Base-by-base conservation (phyloP, 805 yeast species). In the Phaffomyces opuntiae region DNA sequence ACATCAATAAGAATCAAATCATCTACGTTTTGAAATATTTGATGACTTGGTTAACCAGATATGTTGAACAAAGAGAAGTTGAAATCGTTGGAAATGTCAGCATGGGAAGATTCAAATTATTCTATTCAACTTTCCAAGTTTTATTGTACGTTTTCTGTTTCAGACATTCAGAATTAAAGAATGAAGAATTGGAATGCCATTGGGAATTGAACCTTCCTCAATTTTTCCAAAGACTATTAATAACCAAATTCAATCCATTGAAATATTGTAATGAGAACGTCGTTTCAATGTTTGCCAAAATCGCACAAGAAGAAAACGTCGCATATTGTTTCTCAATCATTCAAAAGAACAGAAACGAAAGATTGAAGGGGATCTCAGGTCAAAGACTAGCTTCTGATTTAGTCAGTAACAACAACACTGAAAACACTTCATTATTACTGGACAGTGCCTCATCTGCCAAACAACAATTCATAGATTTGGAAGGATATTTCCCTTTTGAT, bases 401-500 rank as follows among this genome's bases (percentile, higher is more conserved):
- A 67, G 14, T 62, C 65, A 34, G 32, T 32, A 34, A 34, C n/a
- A 32, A 29, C 13, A 57, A 61, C 38, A 51, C 59, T 5, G 55
- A 53, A n/a, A 44, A 44, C 14, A 49, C 46, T 27, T 46, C 46
- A 39, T 45, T 40, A 59, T 57, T 31, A 9, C 24, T 38, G 14
- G 36, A 17, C 24, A 19, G 31, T 31, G 39, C 60, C 67, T 57
- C 27, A 49, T 58, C 31, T 1, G 78, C 79, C 45, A 81, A 81
- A 57, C 90, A 86, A 59, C 96, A 89, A 59, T 88, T 87, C 58
- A 74, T 86, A 53, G 95, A 88, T 57, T 70, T 91, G 43, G 96
- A 90, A 62, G 89, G 93, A n/a, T 91, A 88, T 62, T 91, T 91
- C 65, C 99, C 99, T 12, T 91, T 87, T 62, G 98, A 91, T 68